Evolutionary conservation across 2,329 filamentous ascomycete genomes (phyloP).

Genomic region (Fusarium illudens): DNA sequence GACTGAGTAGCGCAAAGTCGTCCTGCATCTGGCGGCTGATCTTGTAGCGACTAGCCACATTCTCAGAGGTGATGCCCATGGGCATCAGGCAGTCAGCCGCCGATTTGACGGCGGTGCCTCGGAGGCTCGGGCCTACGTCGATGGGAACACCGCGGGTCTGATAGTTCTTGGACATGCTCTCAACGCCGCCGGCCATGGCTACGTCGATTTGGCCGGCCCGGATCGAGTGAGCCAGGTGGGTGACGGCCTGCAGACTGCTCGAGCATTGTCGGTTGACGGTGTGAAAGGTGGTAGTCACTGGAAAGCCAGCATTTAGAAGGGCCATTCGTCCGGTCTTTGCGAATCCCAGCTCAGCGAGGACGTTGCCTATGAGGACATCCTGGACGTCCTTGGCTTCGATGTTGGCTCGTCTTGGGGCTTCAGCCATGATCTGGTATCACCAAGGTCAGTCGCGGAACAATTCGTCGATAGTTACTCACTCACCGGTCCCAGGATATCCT

Average conservation of each 20-base stretch:
- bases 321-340: slow-evolving; percentile 91
- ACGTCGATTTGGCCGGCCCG: slow-evolving; percentile 73
- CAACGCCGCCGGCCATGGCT: slow-evolving; percentile 88
- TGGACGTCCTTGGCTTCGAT: slow-evolving; percentile 68
- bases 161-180: slow-evolving; percentile 95
- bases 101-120: slow-evolving; percentile 68
- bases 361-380: slow-evolving; percentile 85
- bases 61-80: slow-evolving; percentile 93
- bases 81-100: slow-evolving; percentile 89
- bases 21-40: slow-evolving; percentile 81
- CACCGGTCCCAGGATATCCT: slow-evolving; percentile 79
- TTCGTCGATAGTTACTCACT: neutral
- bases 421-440: neutral
- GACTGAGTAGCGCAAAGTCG: slow-evolving; percentile 77
- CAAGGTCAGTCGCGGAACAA: accelerated
- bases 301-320: slow-evolving; percentile 80
- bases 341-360: slow-evolving; percentile 88
- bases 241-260: slow-evolving; percentile 79
- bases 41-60: slow-evolving; percentile 80
- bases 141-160: slow-evolving; percentile 80
- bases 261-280: slow-evolving; percentile 89
- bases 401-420: slow-evolving; percentile 44
- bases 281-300: slow-evolving; percentile 76
- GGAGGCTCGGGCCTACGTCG: slow-evolving; percentile 77
- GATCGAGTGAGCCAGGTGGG: slow-evolving; percentile 77